Evolutionary conservation across 352 stramenopile species (phyloP).

Genomic region (Thalassiosira mediterranea): DNA sequence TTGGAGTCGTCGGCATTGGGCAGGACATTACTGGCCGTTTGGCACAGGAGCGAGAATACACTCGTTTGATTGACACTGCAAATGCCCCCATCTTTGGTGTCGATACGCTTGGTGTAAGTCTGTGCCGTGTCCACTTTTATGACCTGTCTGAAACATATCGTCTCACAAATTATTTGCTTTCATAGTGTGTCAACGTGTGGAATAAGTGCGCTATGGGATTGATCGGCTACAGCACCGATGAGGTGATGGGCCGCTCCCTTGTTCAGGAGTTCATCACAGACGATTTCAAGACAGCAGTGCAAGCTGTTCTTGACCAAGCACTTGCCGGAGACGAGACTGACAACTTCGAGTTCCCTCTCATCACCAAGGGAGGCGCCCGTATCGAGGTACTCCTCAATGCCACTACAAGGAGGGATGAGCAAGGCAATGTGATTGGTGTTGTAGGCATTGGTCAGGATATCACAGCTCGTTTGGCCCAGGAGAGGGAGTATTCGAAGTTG

Average conservation of each 20-base stretch:
- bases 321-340: slow-evolving; percentile 68
- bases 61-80: slow-evolving; percentile 63
- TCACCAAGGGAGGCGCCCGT: slow-evolving; percentile 21
- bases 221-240: slow-evolving; percentile 87
- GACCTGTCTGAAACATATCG: not conserved
- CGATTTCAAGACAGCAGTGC: slow-evolving; percentile 85
- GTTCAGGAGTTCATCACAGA: slow-evolving; percentile 88
- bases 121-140: slow-evolving; percentile 50
- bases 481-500: slow-evolving; percentile 77
- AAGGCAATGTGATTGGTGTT: slow-evolving; percentile 89
- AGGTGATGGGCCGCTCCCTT: slow-evolving; percentile 88
- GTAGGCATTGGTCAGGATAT: slow-evolving; percentile 91
- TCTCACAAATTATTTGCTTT: too few species aligned
- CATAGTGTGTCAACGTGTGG: slow-evolving; percentile 71
- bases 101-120: slow-evolving; percentile 81
- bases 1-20: slow-evolving; percentile 90
- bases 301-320: slow-evolving; percentile 66
- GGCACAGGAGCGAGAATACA: slow-evolving; percentile 86
- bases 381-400: slow-evolving; percentile 47
- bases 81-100: slow-evolving; percentile 84
- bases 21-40: slow-evolving; percentile 89
- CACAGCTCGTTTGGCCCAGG: slow-evolving; percentile 86
- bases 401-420: slow-evolving; percentile 84
- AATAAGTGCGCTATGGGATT: slow-evolving; percentile 85
- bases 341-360: slow-evolving; percentile 86